phyloP scores from a whole-genome alignment of 2,329 filamentous ascomycete species.

The Talaromyces atroroseus region DNA sequence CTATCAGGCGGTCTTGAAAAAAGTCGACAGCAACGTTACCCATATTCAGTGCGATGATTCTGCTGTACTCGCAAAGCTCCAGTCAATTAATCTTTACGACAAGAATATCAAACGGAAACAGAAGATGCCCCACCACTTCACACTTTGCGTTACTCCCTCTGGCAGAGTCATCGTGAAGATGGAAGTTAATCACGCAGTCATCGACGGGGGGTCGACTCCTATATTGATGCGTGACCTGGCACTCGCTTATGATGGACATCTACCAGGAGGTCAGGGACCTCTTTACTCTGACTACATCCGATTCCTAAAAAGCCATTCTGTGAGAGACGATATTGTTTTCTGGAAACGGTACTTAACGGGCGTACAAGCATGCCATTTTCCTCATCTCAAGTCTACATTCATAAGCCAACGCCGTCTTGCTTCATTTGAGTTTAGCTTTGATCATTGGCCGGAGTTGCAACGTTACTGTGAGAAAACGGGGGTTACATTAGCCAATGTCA shows the following conservation, averaged over 20 bases:
- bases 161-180: slow-evolving; percentile 34
- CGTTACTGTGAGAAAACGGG: slow-evolving; percentile 27
- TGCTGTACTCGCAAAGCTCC: slow-evolving; percentile 14
- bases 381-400: slow-evolving; percentile 12
- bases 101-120: slow-evolving; percentile 27
- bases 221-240: slow-evolving; percentile 13
- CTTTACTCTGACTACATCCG: slow-evolving; percentile 35
- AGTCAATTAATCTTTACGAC: slow-evolving; percentile 7
- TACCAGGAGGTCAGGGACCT: slow-evolving; percentile 25
- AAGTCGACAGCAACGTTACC: slow-evolving; percentile 20
- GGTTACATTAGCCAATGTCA: slow-evolving; percentile 33
- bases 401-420: slow-evolving; percentile 20
- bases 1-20: slow-evolving; percentile 33
- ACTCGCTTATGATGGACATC: slow-evolving; percentile 35
- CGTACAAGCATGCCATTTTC: slow-evolving; percentile 28
- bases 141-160: slow-evolving; percentile 27
- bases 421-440: slow-evolving; percentile 25
- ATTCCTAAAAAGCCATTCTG: slow-evolving; percentile 25
- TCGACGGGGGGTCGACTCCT: slow-evolving; percentile 12
- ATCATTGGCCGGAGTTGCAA: slow-evolving; percentile 26
- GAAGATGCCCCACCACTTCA: slow-evolving; percentile 31
- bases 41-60: slow-evolving; percentile 27
- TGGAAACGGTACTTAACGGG: slow-evolving; percentile 33
- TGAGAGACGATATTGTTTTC: slow-evolving; percentile 24
- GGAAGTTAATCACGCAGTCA: slow-evolving; percentile 13